Base-by-base conservation (phyloP, 148 eudicot genomes). In the Rhododendron mucronatum region DNA sequence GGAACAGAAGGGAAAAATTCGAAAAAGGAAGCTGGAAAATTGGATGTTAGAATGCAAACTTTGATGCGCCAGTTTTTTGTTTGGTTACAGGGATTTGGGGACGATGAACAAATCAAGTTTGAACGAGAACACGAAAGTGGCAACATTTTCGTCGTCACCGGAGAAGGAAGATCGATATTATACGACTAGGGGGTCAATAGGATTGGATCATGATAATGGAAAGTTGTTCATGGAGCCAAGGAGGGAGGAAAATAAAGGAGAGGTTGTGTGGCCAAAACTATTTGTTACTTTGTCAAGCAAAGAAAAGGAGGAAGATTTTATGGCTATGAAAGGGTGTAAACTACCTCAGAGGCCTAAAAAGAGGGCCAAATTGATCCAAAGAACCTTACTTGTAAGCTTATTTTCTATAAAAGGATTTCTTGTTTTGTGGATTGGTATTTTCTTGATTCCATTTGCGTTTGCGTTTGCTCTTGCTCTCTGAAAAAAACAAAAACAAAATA, bases 271-370 rank as follows among this genome's bases (percentile, higher is more conserved):
- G 99, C 99, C 99, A n/a, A 96, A 93, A 81, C 76, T 95, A 11
- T 90, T 82, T 26, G 78, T 94, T 28, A 26, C 93, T 50, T 86
- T 97, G 76, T 93, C 99, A n/a, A 97, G 94, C 63, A 97, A 97
- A 91, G 99, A 97, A 76, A 97, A 97, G 82, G 99, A 97, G 78
- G 99, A 95, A 86, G 99, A 97, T 90, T 97, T 97, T 86, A 78
- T 97, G 91, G 98, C 96, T 1, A 97, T 97, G 96, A 97, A 95
- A 91, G 99, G 99, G 2, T 97, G 96, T 89, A 97, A 95, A 81
- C 94, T 89, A n/a, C 98, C 99, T 75, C 98, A 97, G 83, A 93
- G 99, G 89, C 99, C 99, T 53, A 97, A 97, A 89, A 97, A 95
- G 87, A 91, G 99, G 86, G 98, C 96, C 48, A 97, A 97, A 80